Evolutionary conservation across 768 basidiomycete genomes (phyloP), one percentile per base, ranked within the genome.

Genomic region (Mycena rosella): DNA sequence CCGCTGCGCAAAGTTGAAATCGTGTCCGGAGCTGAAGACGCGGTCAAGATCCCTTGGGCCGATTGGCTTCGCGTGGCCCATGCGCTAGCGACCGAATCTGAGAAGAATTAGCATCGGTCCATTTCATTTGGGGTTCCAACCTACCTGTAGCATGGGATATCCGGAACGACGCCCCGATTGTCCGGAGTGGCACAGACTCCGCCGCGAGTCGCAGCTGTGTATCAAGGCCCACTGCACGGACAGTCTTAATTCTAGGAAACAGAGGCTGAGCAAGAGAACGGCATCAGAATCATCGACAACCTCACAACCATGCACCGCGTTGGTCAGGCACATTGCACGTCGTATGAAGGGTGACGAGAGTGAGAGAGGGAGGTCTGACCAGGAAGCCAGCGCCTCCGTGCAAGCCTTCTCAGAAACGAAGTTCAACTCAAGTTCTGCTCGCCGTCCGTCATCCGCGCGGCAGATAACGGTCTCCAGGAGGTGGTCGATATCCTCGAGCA

Each of bases 401-500:
- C n/a, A 14, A 3, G 20, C n/a, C 3, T 44, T 20, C 42, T 20
- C 42, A 7, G 42, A 44, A 7, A 5, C 7, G 20, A 44, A 44
- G 42, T n/a, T 20, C 42, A 44, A 14, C 20, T n/a, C 42, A 6
- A 44, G 20, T 14, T 44, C 42, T 4, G 42, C 38, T 40, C 38
- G 10, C 17, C 38, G 10, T 6, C 17, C 7, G 17, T 40, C 17
- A 15, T 44, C 6, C 42, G 42, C 4, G 42, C 18, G 42, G n/a
- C 65, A 67, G 3, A 2, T 3, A 18, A 67, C 20, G 4, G 42
- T n/a, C 32, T 60, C 30, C 9, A 67, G 22, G 11, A 60, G 58
- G n/a, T 67, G 18, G 0, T 56, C 59, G 34, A 67, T 47, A 14
- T 60, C 59, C 15, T 67, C 65, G 9, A 67, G 53, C 2, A 55